Conservation (phyloP, 1,284 basidiomycete genomes). For the Gymnopus androsaceus region DNA sequence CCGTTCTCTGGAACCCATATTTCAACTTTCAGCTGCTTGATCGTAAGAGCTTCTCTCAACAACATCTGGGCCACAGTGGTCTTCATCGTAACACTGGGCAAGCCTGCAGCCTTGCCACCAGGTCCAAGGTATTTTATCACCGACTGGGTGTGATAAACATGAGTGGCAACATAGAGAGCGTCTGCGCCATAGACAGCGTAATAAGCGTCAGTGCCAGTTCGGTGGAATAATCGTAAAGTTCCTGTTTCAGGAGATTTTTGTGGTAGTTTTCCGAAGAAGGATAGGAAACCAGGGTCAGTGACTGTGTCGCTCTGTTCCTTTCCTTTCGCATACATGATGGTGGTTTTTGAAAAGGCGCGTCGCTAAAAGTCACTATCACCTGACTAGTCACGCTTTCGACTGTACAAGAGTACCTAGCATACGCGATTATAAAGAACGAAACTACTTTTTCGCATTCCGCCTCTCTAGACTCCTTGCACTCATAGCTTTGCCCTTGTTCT, state of each 20-base stretch:
- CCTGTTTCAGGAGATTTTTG: slow-evolving; percentile 69
- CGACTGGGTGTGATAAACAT: slow-evolving; percentile 85
- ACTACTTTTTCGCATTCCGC: slow-evolving; percentile 60
- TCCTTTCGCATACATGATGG: slow-evolving; percentile 20
- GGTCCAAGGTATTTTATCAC: slow-evolving; percentile 82
- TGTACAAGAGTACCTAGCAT: too few species aligned
- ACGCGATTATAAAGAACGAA: too few species aligned
- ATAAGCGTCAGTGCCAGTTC: slow-evolving; percentile 65
- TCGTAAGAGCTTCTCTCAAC: slow-evolving; percentile 88
- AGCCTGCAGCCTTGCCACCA: slow-evolving; percentile 54
- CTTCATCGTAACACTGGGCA: slow-evolving; percentile 82
- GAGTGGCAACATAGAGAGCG: slow-evolving; percentile 83
- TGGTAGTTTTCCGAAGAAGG: slow-evolving; percentile 71
- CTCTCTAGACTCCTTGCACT: slow-evolving; percentile 58
- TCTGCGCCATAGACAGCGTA: slow-evolving; percentile 90
- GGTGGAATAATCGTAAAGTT: slow-evolving; percentile 83
- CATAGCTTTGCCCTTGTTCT: slow-evolving; percentile 54
- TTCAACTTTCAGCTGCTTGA: slow-evolving; percentile 91
- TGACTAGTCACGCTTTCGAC: too few species aligned
- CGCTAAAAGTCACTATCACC: not conserved
- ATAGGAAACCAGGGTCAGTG: slow-evolving; percentile 76
- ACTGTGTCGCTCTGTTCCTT: slow-evolving; percentile 42
- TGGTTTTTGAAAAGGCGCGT: not conserved
- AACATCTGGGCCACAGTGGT: slow-evolving; percentile 83
- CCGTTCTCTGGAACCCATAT: slow-evolving; percentile 82